A percentile compares a stretch with the other conserved stretches of the same genome.
These are phyloP conservation scores for Friedmanniomyces simplex DNA, from an alignment of 495 filamentous ascomycete genomes.

Conservation along the genomic window DNA sequence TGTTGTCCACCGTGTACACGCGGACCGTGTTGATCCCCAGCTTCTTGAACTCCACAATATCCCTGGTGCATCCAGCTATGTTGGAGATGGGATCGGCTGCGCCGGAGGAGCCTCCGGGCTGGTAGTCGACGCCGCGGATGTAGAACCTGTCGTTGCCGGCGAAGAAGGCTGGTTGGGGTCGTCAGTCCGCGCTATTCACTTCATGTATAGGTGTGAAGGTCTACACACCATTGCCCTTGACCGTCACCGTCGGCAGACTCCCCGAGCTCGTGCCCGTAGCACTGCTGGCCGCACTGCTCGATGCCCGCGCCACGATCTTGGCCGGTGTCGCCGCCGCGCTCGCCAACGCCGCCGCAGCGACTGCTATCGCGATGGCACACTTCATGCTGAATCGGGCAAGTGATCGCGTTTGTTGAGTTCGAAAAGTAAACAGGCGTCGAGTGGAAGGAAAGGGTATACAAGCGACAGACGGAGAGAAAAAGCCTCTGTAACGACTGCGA, in stretches of 20 bases:
- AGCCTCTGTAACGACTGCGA: neutral
- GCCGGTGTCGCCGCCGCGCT: conserved; percentile 20
- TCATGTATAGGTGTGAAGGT: neutral
- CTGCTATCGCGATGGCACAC: conserved; percentile 20
- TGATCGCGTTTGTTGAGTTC: neutral
- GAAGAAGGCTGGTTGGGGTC: conserved; percentile 77
- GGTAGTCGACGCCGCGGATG: conserved; percentile 72
- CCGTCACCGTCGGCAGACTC: conserved; percentile 31
- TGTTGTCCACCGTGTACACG: conserved; percentile 90
- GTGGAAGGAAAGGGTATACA: neutral
- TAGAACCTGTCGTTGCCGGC: conserved; percentile 77
- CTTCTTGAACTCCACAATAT: conserved; percentile 73
- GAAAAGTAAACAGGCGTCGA: neutral
- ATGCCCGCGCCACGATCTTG: conserved; percentile 17
- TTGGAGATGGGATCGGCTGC: conserved; percentile 73
- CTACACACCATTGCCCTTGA: conserved; percentile 38
- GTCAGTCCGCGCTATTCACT: neutral
- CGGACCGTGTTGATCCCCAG: conserved; percentile 86
- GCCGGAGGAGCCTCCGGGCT: conserved; percentile 59
- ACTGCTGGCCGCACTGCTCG: neutral
- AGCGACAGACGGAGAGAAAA: neutral
- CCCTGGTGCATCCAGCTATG: conserved; percentile 58
- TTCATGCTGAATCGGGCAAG: conserved; percentile 24
- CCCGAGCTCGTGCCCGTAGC: conserved; percentile 13
- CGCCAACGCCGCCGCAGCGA: conserved; percentile 22